Percentiles rank a stretch among this genome's conserved stretches.
phyloP scores from a whole-genome alignment of 139 green algal genomes.

The Astrephomene gubernaculifera region DNA sequence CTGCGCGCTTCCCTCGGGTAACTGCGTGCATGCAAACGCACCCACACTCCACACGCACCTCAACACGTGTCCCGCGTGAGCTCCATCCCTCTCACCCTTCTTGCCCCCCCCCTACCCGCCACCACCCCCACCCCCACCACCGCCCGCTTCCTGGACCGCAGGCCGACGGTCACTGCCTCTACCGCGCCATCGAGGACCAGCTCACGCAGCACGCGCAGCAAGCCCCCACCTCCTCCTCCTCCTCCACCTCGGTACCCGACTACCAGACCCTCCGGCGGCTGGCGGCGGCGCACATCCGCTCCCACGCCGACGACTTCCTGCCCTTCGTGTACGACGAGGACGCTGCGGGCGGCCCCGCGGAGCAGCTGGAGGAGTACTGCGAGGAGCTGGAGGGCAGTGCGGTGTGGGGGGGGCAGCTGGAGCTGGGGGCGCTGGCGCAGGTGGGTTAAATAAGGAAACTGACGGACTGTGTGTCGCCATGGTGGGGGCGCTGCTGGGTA shows the following conservation, averaged over 20 bases:
- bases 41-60: too few relatives aligned
- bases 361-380: constrained; percentile 82
- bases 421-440: constrained; percentile 85
- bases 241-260: too few relatives aligned
- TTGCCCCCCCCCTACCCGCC: neutral
- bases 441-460: too few relatives aligned
- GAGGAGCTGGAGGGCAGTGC: constrained; percentile 79
- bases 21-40: too few relatives aligned
- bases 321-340: constrained; percentile 61
- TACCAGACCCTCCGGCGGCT: constrained; percentile 72
- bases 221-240: too few relatives aligned
- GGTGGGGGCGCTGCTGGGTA: neutral
- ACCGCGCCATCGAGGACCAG: constrained; percentile 91
- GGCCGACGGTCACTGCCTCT: constrained; percentile 96
- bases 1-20: too few relatives aligned
- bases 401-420: constrained; percentile 92
- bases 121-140: neutral
- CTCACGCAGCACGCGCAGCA: constrained; percentile 46
- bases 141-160: constrained; percentile 20
- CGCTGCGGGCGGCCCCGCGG: constrained; percentile 42
- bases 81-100: too few relatives aligned
- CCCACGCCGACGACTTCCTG: constrained; percentile 64
- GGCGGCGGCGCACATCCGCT: constrained; percentile 83
- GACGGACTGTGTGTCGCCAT: neutral
- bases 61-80: too few relatives aligned